Evolutionary conservation across 2,329 filamentous ascomycete species (phyloP).

Genomic region (Botrytis galanthina): DNA sequence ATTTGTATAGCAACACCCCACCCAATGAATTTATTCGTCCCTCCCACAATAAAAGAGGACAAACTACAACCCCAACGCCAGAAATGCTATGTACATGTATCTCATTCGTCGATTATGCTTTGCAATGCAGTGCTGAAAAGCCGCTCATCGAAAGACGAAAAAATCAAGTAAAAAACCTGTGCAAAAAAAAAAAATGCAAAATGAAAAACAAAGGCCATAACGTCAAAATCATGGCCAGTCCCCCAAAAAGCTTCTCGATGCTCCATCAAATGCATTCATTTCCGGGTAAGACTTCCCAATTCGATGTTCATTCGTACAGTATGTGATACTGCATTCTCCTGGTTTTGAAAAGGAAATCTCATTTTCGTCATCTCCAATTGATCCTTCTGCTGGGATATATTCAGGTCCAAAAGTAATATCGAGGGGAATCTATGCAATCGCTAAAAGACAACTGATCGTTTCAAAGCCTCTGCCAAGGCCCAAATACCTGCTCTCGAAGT

Average conservation of each 20-base stretch:
- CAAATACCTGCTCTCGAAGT: conserved; percentile 4
- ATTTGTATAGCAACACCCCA: conserved; percentile 6
- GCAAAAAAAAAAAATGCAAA: conserved; percentile 6
- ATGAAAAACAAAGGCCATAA: background rate
- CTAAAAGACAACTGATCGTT: conserved; percentile 7
- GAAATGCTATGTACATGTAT: conserved; percentile 21
- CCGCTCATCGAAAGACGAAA: conserved; percentile 8
- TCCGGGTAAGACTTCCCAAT: background rate
- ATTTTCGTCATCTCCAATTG: conserved; percentile 4
- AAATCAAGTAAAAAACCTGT: background rate
- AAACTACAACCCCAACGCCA: conserved; percentile 12
- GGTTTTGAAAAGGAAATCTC: background rate
- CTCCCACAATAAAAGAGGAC: background rate
- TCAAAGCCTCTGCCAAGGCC: background rate
- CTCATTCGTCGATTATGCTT: conserved; percentile 15
- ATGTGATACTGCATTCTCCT: background rate
- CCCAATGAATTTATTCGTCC: conserved; percentile 13
- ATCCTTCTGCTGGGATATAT: background rate
- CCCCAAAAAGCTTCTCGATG: background rate
- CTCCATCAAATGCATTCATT: conserved; percentile 5
- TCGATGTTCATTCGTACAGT: background rate
- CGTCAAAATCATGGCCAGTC: background rate
- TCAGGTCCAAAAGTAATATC: conserved; percentile 3
- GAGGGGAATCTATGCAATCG: conserved; percentile 18
- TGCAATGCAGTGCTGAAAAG: background rate